A percentile compares a stretch with the other conserved stretches of the same genome.
phyloP scores from a whole-genome alignment of 2,329 filamentous ascomycete species.

The Escovopsis weberi region DNA sequence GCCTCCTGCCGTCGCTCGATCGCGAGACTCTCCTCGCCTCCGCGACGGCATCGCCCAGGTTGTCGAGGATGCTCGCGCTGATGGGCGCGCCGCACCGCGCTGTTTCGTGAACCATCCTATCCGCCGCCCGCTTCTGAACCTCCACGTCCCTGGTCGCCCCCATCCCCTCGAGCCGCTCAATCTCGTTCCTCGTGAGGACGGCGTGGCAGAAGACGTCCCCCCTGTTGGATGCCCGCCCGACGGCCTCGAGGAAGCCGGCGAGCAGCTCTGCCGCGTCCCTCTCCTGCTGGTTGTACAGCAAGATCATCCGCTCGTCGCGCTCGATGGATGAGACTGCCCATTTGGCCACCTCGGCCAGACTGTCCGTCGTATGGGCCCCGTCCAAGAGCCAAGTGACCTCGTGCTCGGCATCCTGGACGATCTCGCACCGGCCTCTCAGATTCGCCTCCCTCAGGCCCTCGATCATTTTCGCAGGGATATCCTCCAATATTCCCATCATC shows the following conservation, averaged over 20 bases:
- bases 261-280: conserved; percentile 58
- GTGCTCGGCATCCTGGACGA: conserved; percentile 31
- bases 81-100: conserved; percentile 31
- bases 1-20: conserved; percentile 24
- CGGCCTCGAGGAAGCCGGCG: conserved; percentile 42
- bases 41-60: conserved; percentile 55
- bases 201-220: conserved; percentile 49
- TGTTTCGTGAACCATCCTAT: conserved; percentile 43
- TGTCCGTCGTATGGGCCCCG: conserved; percentile 78
- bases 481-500: conserved; percentile 5
- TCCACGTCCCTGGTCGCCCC: conserved; percentile 32
- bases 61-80: conserved; percentile 40
- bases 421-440: conserved; percentile 67
- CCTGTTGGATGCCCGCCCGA: conserved; percentile 25
- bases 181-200: conserved; percentile 66
- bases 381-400: conserved; percentile 65
- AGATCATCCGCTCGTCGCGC: conserved; percentile 24
- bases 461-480: conserved; percentile 32
- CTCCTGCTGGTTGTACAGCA: conserved; percentile 91
- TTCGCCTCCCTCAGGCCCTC: conserved; percentile 51
- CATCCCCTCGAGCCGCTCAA: conserved; percentile 7
- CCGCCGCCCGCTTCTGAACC: conserved; percentile 52
- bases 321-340: conserved; percentile 55
- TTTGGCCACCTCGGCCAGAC: conserved; percentile 56
- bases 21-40: conserved; percentile 31